Evolutionary conservation across 345 rosid genomes (phyloP), one percentile per base, ranked within the genome.

Genomic region (Syzygium aqueum): DNA sequence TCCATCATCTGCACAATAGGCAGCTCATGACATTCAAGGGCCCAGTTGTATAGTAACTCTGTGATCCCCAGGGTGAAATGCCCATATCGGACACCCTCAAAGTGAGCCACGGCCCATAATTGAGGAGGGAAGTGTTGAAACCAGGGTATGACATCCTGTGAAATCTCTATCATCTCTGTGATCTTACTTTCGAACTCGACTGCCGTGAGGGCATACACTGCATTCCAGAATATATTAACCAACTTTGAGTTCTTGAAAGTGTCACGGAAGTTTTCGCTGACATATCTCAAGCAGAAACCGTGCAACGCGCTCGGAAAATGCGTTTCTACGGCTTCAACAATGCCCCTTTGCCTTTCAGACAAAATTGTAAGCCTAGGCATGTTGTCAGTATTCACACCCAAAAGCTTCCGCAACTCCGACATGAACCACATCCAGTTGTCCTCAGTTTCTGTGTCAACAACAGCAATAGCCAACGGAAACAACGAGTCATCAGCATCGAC

Each of bases 341-440:
- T 89, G 53, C 97, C 96, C 84, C 89, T 89, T 86, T 95, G 96
- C 91, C 99, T 95, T 91, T 98, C 99, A 3, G 99, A 97, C 17
- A 97, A 96, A 88, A 97, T 94, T 9, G 99, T 96, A n/a, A 97
- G 98, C 89, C 98, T 94, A 67, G 99, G 99, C 97, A 97, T 95
- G 93, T 92, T 94, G 52, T 97, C 99, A 2, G 98, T 95, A 88
- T 94, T 96, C 86, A 97, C 94, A 53, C 99, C 98, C 5, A 97
- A 94, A 89, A 97, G 99, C 92, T 96, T 95, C 88, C 99, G 94
- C 90, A 97, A 89, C 91, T 97, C 99, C 0, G 98, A 96, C 92
- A 97, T 92, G 92, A 97, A 97, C 99, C 99, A 97, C 92, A 92
- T 95, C 99, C 99, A 97, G 89, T 97, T 97, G 51, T 97, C 99